Conservation (phyloP, 2,329 filamentous ascomycete genomes). For the Ophiostoma quercus region DNA sequence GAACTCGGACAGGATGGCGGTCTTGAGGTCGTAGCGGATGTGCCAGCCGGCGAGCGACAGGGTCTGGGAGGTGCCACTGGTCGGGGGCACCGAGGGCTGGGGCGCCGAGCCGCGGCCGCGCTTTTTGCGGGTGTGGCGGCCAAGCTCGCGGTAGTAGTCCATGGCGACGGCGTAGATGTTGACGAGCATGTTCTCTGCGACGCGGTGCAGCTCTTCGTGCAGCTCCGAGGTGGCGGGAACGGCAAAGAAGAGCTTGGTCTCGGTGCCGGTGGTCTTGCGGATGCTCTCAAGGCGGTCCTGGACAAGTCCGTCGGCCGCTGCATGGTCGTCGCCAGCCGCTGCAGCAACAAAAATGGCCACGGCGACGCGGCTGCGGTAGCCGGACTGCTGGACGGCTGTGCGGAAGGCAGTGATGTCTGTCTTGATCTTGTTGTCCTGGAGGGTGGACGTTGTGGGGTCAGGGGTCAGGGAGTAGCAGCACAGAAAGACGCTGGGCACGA, state of each 20-base stretch:
- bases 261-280: constrained; percentile 70
- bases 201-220: constrained; percentile 63
- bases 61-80: constrained; percentile 76
- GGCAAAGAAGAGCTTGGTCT: constrained; percentile 81
- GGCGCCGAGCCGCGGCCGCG: constrained; percentile 72
- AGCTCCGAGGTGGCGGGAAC: constrained; percentile 57
- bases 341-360: constrained; percentile 61
- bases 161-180: constrained; percentile 68
- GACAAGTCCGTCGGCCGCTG: constrained; percentile 53
- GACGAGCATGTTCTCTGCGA: constrained; percentile 66
- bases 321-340: constrained; percentile 46
- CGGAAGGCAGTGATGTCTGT: constrained; percentile 77
- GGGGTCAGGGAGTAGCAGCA: constrained; percentile 74
- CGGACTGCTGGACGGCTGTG: constrained; percentile 59
- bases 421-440: constrained; percentile 85
- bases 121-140: constrained; percentile 88
- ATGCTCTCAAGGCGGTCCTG: constrained; percentile 72
- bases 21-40: constrained; percentile 90
- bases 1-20: constrained; percentile 85
- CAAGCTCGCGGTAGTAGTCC: constrained; percentile 90
- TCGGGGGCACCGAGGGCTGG: constrained; percentile 75
- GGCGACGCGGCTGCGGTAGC: constrained; percentile 71
- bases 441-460: constrained; percentile 65
- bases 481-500: constrained; percentile 73
- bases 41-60: constrained; percentile 86